These are phyloP conservation scores for Talaromyces sp. DNA, from an alignment of 2,329 filamentous ascomycete genomes.

Conservation along the genomic window DNA sequence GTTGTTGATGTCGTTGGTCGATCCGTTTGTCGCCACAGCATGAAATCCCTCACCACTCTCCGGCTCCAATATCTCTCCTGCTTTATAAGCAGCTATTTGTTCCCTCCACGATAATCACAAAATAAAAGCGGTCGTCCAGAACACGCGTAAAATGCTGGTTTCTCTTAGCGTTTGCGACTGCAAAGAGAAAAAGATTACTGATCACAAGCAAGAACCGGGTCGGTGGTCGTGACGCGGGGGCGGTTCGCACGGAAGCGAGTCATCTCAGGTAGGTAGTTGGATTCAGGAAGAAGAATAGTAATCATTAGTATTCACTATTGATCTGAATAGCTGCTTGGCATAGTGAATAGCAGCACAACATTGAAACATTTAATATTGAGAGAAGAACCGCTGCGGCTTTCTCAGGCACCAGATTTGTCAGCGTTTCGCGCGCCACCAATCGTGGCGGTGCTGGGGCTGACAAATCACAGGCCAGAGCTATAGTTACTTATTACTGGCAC, in stretches of 20 bases:
- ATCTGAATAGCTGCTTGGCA: background rate
- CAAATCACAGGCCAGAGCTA: background rate
- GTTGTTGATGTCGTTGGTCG: background rate
- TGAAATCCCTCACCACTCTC: background rate
- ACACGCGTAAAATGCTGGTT: background rate
- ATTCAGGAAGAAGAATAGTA: background rate
- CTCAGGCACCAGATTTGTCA: background rate
- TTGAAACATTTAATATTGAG: background rate
- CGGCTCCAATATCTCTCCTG: background rate
- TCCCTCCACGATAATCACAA: background rate
- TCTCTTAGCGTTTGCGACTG: background rate
- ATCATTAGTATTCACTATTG: background rate
- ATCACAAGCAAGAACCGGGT: background rate
- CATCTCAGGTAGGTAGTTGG: background rate
- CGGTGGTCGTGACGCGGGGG: background rate
- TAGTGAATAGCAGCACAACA: background rate
- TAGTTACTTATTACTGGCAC: no score
- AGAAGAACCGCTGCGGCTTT: background rate
- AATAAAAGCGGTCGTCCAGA: background rate
- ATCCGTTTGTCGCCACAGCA: background rate
- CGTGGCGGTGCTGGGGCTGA: background rate
- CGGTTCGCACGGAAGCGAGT: background rate
- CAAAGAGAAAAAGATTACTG: background rate
- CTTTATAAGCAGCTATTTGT: background rate
- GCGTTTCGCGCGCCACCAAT: background rate